phyloP scores from a whole-genome alignment of 2,329 filamentous ascomycete genomes.

The Alternaria arbusti region DNA sequence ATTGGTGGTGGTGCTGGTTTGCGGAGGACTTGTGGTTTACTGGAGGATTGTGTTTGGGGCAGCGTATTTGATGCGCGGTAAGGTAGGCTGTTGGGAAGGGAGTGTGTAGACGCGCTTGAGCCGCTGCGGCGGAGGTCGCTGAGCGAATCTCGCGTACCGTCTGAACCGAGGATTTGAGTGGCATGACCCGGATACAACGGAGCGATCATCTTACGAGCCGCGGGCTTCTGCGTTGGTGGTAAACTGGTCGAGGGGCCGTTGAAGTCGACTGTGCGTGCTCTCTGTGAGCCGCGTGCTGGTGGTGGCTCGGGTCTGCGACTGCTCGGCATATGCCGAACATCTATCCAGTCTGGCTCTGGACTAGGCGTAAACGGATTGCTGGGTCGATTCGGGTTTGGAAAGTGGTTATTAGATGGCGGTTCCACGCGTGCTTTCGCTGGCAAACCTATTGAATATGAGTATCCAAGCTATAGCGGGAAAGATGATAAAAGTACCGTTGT shows the following conservation, averaged over 20 bases:
- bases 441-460: slow-evolving; percentile 58
- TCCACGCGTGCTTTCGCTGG: slow-evolving; percentile 76
- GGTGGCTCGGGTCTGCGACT: slow-evolving; percentile 38
- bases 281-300: slow-evolving; percentile 38
- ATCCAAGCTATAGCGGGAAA: slow-evolving; percentile 28
- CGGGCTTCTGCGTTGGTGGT: slow-evolving; percentile 20
- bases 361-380: slow-evolving; percentile 81
- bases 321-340: slow-evolving; percentile 42
- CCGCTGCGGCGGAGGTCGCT: slow-evolving; percentile 31
- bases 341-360: slow-evolving; percentile 84
- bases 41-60: slow-evolving; percentile 10
- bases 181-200: slow-evolving; percentile 35
- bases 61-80: slow-evolving; percentile 17
- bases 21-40: slow-evolving; percentile 34
- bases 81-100: slow-evolving; percentile 31
- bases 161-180: slow-evolving; percentile 27
- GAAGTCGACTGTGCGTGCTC: slow-evolving; percentile 41
- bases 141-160: slow-evolving; percentile 25
- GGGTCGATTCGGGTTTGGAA: slow-evolving; percentile 74
- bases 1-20: slow-evolving; percentile 45
- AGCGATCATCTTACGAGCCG: slow-evolving; percentile 40
- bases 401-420: slow-evolving; percentile 67
- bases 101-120: slow-evolving; percentile 38
- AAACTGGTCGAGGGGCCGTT: slow-evolving; percentile 33
- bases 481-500: slow-evolving; percentile 66